Evolutionary conservation across 2,329 filamentous ascomycete genomes (phyloP).

Genomic region (Dothideomycetidae sp.): DNA sequence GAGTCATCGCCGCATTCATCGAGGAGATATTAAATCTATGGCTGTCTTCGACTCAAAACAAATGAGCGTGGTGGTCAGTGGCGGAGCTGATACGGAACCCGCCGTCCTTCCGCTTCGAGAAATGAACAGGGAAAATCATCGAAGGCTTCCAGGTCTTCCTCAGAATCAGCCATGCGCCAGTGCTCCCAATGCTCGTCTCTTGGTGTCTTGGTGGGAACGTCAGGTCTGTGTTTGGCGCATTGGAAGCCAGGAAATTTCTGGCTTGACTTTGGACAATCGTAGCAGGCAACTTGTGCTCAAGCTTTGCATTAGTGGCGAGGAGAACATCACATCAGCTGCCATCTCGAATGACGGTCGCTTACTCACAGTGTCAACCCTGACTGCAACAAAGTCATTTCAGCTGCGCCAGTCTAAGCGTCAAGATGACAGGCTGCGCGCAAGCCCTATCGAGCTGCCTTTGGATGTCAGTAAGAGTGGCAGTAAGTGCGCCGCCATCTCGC

Average conservation of each 20-base stretch:
- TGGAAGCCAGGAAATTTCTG: conserved; percentile 23
- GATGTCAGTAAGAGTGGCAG: conserved; percentile 49
- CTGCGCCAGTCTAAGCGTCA: conserved; percentile 33
- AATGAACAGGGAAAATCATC: conserved; percentile 66
- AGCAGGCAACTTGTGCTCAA: conserved; percentile 28
- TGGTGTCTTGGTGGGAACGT: conserved; percentile 86
- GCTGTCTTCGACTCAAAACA: conserved; percentile 72
- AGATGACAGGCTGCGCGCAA: conserved; percentile 44
- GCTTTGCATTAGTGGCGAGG: conserved; percentile 44
- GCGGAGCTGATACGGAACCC: conserved; percentile 77
- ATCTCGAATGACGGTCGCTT: conserved; percentile 59
- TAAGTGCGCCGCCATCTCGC: conserved; percentile 53
- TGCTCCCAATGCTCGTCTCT: conserved; percentile 55
- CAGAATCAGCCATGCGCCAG: conserved; percentile 61
- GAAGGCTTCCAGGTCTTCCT: conserved; percentile 69
- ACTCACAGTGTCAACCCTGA: conserved; percentile 60
- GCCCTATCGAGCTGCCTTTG: conserved; percentile 51
- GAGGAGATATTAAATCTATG: conserved; percentile 91
- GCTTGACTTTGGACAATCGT: conserved; percentile 22
- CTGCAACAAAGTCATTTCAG: conserved; percentile 64
- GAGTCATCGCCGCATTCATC: conserved; percentile 75
- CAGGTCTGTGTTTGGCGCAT: conserved; percentile 74
- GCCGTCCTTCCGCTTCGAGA: conserved; percentile 67
- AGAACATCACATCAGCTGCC: conserved; percentile 63
- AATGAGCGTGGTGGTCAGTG: conserved; percentile 78